Evolutionary conservation across 2,329 filamentous ascomycete species (phyloP), one percentile per base, ranked within the genome.

Genomic region (Phaeosphaeria sp.): DNA sequence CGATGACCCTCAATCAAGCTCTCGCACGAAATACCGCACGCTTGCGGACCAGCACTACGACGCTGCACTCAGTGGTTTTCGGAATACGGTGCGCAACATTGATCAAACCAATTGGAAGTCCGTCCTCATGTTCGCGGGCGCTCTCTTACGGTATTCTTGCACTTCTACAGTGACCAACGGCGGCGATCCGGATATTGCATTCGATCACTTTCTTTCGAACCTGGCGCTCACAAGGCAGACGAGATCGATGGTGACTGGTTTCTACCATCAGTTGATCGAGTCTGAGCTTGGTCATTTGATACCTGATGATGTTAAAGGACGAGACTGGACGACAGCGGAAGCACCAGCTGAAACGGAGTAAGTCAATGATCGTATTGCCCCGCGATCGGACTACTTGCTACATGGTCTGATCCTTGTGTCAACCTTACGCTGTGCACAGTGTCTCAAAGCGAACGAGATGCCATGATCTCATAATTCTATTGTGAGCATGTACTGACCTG

Each of bases 91-190:
- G 2, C 56, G 57, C 25, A 60, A 77, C 13, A 75, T 81, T 30
- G 72, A 78, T 6, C 63, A 75, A 4, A 72, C 71, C 15, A 79
- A 79, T 49, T 78, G 74, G 55, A 75, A 78, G 33, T 75, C 80
- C 1, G 68, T 79, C 10, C 72, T 69, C 7, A 73, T 42, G 41
- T 68, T 63, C 54, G 58, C 62, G 3, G 58, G 50, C 17, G 52
- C 51, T 3, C 43, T 69, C 1, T 71, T 69, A 20, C 71, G 69
- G 7, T 70, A 72, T 44, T 66, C 65, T 0, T 72, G 62, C 47
- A 63, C 64, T 18, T 46, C 64, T 39, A 59, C 64, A 5, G 46
- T 68, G 13, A 55, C 54, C 23, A 42, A 46, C 1, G 50, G 52
- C 3, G 56, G 59, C n/a, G 50, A 61, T 13, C 33, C 67, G 15